Evolutionary conservation across 192 early-diverging fungal species (phyloP).

Genomic region (Rhizoclosmatium sp.): DNA sequence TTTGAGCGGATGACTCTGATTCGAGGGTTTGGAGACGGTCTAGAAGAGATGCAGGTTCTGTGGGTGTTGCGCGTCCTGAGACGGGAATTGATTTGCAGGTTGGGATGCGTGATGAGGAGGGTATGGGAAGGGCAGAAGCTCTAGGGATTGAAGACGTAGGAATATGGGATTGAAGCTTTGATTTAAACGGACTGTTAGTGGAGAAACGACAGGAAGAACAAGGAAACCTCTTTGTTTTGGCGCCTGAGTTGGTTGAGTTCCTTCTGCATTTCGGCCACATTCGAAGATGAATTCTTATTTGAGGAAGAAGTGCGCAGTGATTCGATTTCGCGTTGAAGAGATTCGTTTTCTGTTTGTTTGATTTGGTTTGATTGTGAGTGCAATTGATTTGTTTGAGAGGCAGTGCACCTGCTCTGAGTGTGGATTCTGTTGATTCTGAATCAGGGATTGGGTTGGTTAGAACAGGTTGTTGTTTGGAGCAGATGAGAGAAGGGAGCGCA

Average conservation of each 20-base stretch:
- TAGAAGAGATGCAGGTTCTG: background rate
- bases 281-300: background rate
- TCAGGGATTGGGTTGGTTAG: too few relatives aligned
- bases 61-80: background rate
- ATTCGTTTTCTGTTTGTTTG: background rate
- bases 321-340: background rate
- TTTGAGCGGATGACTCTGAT: background rate
- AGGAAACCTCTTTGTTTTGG: background rate
- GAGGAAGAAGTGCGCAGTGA: background rate
- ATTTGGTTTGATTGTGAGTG: too few relatives aligned
- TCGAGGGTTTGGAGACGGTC: background rate
- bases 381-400: too few relatives aligned
- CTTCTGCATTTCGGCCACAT: background rate
- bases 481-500: too few relatives aligned
- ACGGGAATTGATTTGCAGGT: background rate
- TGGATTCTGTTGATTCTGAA: too few relatives aligned
- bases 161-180: too few relatives aligned
- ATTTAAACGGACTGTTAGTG: too few relatives aligned
- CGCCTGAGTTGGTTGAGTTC: background rate
- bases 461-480: too few relatives aligned
- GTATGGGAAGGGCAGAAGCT: background rate
- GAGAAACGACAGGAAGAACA: background rate
- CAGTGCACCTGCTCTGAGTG: too few relatives aligned
- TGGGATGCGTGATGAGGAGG: background rate
- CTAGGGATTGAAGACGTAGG: too few relatives aligned